phyloP scores from a whole-genome alignment of 139 green algal species.

The Chara braunii region DNA sequence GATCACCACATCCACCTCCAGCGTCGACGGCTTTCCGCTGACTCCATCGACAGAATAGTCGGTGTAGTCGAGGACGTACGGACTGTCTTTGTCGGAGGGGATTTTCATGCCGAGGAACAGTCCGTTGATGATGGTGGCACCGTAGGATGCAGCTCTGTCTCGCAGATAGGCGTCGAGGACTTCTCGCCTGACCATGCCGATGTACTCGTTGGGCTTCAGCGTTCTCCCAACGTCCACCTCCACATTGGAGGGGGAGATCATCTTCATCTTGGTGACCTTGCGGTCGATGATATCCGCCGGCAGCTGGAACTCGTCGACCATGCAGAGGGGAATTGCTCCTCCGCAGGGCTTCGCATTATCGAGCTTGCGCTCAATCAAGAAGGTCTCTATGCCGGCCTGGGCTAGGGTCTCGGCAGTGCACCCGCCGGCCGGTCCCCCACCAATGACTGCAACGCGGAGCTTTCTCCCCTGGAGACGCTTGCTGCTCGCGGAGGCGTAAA shows the following conservation, averaged over 20 bases:
- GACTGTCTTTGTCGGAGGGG: conserved; percentile 52
- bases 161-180: conserved; percentile 93
- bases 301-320: conserved; percentile 92
- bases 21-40: conserved; percentile 59
- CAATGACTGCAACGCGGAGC: conserved; percentile 67
- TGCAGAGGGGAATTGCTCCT: conserved; percentile 87
- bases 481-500: no score
- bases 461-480: conserved; percentile 31
- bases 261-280: conserved; percentile 99
- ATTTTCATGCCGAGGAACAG: conserved; percentile 74
- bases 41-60: conserved; percentile 59
- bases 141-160: conserved; percentile 73
- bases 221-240: conserved; percentile 98
- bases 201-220: conserved; percentile 94
- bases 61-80: conserved; percentile 81
- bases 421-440: conserved; percentile 85
- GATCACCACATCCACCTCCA: conserved; percentile 95
- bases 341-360: conserved; percentile 92
- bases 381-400: conserved; percentile 85
- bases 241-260: conserved; percentile 97
- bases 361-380: conserved; percentile 94
- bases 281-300: conserved; percentile 47
- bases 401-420: conserved; percentile 92
- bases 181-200: conserved; percentile 90
- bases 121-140: conserved; percentile 90